Evolutionary conservation across 352 stramenopile genomes (phyloP).

Genomic region (Globisporangium takayamanum): DNA sequence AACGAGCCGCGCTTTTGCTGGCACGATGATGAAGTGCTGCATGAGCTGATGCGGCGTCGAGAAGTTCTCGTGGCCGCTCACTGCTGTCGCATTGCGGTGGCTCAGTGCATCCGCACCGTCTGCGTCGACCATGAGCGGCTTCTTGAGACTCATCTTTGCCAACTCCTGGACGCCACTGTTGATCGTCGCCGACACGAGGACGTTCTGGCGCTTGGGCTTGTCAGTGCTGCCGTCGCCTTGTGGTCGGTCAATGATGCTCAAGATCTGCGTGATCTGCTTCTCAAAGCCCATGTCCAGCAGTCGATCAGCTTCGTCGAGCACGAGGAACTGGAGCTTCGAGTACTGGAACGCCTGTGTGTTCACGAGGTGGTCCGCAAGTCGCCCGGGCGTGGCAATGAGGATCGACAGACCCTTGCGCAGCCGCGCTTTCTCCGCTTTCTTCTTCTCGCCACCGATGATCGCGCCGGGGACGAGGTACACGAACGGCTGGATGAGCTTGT

Average conservation of each 20-base stretch:
- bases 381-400: constrained; percentile 95
- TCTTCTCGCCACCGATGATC: constrained; percentile 94
- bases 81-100: constrained; percentile 1
- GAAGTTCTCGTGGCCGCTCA: constrained; percentile 53
- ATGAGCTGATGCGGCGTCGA: constrained; percentile 90
- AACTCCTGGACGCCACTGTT: constrained; percentile 82
- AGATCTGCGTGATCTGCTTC: constrained; percentile 98
- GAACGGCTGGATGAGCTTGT: constrained; percentile 91
- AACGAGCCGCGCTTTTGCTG: constrained; percentile 90
- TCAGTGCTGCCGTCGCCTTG: constrained; percentile 29
- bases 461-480: constrained; percentile 81
- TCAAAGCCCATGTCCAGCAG: constrained; percentile 99
- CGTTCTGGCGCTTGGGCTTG: constrained; percentile 43
- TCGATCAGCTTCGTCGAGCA: constrained; percentile 98
- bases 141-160: constrained; percentile 74
- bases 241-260: constrained; percentile 92
- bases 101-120: constrained; percentile 28
- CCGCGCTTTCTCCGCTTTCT: constrained; percentile 83
- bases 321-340: constrained; percentile 88
- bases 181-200: constrained; percentile 86
- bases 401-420: constrained; percentile 93
- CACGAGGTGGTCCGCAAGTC: constrained; percentile 95
- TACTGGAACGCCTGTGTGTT: constrained; percentile 92
- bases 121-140: constrained; percentile 71
- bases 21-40: constrained; percentile 95